Evolutionary conservation across 176 grass and related monocot species (phyloP).

Genomic region (Musa beccarii): DNA sequence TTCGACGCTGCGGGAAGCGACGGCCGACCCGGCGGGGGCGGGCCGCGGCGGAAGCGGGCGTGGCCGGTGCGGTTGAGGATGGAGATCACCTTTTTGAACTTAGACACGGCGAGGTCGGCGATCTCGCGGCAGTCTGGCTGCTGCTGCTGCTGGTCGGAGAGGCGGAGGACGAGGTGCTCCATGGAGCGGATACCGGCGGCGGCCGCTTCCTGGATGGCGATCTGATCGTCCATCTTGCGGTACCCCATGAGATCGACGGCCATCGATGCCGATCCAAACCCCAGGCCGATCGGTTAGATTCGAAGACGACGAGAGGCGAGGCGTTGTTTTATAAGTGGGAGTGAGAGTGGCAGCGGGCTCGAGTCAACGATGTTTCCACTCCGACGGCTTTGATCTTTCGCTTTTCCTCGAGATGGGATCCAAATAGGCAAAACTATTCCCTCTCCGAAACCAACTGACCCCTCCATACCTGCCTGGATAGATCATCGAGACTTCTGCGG

Average conservation of each 20-base stretch:
- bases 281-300: too few species aligned
- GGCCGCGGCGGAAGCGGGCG: constrained; percentile 67
- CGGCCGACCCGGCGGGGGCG: constrained; percentile 2
- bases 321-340: too few species aligned
- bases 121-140: constrained; percentile 54
- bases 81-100: constrained; percentile 78
- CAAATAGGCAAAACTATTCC: not conserved
- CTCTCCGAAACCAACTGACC: too few species aligned
- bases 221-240: constrained; percentile 44
- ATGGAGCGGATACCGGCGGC: constrained; percentile 53
- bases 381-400: not conserved
- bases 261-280: constrained; percentile 3
- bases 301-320: too few species aligned
- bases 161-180: constrained; percentile 56
- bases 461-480: too few species aligned
- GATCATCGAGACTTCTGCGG: too few species aligned
- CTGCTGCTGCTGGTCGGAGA: constrained; percentile 24
- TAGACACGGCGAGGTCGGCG: constrained; percentile 61
- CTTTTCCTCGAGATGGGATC: not conserved
- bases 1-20: not conserved
- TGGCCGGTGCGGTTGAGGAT: constrained; percentile 85
- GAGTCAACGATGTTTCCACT: too few species aligned
- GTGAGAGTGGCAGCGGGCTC: too few species aligned
- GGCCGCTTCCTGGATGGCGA: constrained; percentile 72
- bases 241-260: constrained; percentile 44